phyloP scores from a whole-genome alignment of 78 protist genomes.

The Neovahlkampfia damariscottae region DNA sequence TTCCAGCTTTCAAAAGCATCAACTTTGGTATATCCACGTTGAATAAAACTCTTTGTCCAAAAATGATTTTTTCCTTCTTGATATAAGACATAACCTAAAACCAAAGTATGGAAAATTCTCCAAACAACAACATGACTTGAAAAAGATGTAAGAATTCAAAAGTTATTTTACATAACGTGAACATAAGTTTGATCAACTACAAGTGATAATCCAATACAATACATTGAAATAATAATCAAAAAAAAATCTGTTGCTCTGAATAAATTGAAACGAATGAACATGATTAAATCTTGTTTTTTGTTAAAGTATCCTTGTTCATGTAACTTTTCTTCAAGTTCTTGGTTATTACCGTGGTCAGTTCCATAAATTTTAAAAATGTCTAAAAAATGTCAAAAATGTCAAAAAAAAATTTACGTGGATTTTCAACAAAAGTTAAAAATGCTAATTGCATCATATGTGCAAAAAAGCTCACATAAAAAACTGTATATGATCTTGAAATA shows the following conservation, averaged over 20 bases:
- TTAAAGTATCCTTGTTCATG: conserved; percentile 8
- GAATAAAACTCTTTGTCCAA: not conserved
- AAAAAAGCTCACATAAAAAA: conserved; percentile 46
- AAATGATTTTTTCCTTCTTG: not conserved
- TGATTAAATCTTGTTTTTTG: conserved; percentile 1
- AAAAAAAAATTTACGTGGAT: conserved; percentile 52
- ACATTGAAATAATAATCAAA: not conserved
- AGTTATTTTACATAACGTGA: no score
- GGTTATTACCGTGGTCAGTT: not conserved
- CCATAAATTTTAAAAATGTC: conserved; percentile 31
- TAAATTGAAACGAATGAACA: not conserved
- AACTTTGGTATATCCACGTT: not conserved
- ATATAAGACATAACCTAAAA: conserved; percentile 2
- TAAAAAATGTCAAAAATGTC: not conserved
- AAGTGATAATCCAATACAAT: not conserved
- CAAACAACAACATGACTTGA: conserved; percentile 14
- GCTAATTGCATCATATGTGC: conserved; percentile 65
- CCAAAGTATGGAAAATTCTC: conserved; percentile 18
- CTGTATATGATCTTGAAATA: conserved; percentile 56
- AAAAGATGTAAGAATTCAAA: no score
- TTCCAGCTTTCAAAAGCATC: conserved; percentile 32
- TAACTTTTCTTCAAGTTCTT: not conserved
- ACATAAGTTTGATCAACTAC: not conserved
- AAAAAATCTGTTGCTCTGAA: conserved; percentile 15
- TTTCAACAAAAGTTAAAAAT: conserved; percentile 61